Evolutionary conservation across 2,329 filamentous ascomycete species (phyloP), one percentile per base, ranked within the genome.

Genomic region (Monosporascus cannonballus): DNA sequence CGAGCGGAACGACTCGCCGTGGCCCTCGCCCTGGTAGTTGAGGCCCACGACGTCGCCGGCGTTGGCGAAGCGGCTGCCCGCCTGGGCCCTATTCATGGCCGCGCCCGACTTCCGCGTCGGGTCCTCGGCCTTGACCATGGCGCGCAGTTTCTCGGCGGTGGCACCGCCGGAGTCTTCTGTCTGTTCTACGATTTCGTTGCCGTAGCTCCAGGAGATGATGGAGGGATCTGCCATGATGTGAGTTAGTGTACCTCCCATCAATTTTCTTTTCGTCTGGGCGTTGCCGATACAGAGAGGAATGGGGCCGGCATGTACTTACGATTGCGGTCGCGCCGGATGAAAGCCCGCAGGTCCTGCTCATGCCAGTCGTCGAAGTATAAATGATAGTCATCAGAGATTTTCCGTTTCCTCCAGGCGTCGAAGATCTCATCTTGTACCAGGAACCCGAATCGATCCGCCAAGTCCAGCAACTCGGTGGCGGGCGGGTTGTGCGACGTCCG

Each of bases 1-100:
- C 30, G 34, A 41, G 25, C 11, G 9, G 36, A 46, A 54, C 42
- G 51, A 54, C n/a, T 51, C 49, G 39, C 54, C 54, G 6, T 45
- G 52, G 15, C 78, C 78, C 49, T 79, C 76, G 49, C 78, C 79
- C 58, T 81, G 78, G 63, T 81, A 83, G 65, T 82, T 82, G 5
- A 81, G 61, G 20, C 73, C 71, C n/a, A 76, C 63, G 44, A 81
- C 66, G 58, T 81, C 78, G 36, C 80, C 55, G 1, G 68, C 65
- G 0, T 60, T 54, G 2, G 74, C 64, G 34, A 80, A 70, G 0
- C 70, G 57, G 41, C 62, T 69, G 34, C 66, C 64, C 0, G 77
- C 67, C 2, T 63, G 58, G 4, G 77, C 78, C 9, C 58, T 61
- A 62, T 80, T 79, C 72, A 79, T 73, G 1, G 70, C 73, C 0